Conservation (phyloP, 2,329 filamentous ascomycete species). For the Zasmidium cellare region DNA sequence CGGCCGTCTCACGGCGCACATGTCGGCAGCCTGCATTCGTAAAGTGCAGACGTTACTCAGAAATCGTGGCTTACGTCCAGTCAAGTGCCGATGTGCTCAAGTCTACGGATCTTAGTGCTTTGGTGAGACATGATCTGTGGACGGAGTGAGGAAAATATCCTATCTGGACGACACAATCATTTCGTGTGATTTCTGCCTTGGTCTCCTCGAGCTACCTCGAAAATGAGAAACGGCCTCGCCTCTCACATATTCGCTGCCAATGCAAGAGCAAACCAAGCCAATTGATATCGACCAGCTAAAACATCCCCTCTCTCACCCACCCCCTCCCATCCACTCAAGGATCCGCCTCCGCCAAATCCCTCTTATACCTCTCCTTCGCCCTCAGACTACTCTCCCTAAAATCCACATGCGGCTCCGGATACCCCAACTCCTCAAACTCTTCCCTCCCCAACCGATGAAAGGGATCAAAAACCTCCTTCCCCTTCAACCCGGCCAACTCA, state of each 20-base stretch:
- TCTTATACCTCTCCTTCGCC: constrained; percentile 46
- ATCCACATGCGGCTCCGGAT: constrained; percentile 48
- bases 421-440: constrained; percentile 52
- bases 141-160: too few species aligned
- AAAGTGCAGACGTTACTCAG: background rate
- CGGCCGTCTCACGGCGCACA: background rate
- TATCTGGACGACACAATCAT: too few species aligned
- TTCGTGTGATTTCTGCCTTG: too few species aligned
- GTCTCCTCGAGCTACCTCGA: too few species aligned
- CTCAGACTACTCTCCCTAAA: constrained; percentile 45
- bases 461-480: constrained; percentile 53
- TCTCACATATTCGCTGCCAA: too few species aligned
- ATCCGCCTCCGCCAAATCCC: constrained; percentile 44
- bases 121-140: too few species aligned
- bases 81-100: too few species aligned
- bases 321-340: constrained; percentile 21
- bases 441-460: constrained; percentile 43
- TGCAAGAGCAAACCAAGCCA: too few species aligned
- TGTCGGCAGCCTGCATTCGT: background rate
- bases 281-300: too few species aligned
- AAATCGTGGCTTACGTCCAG: too few species aligned
- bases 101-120: too few species aligned
- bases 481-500: constrained; percentile 60
- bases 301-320: background rate
- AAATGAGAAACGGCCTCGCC: too few species aligned